Evolutionary conservation across 805 yeast species (phyloP), one percentile per base, ranked within the genome.

Genomic region (Starmerella vaccinii): DNA sequence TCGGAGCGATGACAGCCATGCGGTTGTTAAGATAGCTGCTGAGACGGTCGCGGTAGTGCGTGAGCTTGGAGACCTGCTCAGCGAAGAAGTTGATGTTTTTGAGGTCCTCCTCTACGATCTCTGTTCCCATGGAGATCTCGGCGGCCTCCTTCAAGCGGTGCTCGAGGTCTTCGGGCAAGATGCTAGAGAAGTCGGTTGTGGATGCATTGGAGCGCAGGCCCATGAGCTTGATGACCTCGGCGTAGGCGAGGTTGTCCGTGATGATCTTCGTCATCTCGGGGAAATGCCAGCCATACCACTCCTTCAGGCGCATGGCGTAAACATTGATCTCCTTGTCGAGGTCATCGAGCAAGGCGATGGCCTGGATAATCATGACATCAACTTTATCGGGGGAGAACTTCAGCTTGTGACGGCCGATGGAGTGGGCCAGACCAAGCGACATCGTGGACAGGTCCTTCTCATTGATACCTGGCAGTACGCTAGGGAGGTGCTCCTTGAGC

Each of bases 211-310:
- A 76, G 75, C 98, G 81, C 61, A 85, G 72, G 61, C 97, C 97
- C 96, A 92, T 88, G 61, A 82, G 76, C 71, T 88, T 77, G 65
- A 92, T 85, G 61, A 88, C 84, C 74, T 94, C 83, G 55, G 97
- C 97, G 69, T 81, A 90, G 43, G 97, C 97, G 62, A 86, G 90
- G 59, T 95, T 89, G 72, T 90, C 98, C 60, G 83, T 81, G 62
- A 92, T 84, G 68, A 90, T 87, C 77, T 92, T 92, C 63, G 97
- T 96, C 80, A 92, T 80, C 71, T 92, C 98, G 35, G 98, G 98
- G 82, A 92, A 92, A 71, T 92, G 98, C 98, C 98, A 92, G 59
- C 98, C 98, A 73, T 92, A 92, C 98, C 98, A 92, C 74, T 92
- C 98, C 74, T 90, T 92, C 72, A 90, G 80, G 75, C 98, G 82